Evolutionary conservation across 2,329 filamentous ascomycete species (phyloP).

Genomic region (Lasiodiplodia hormozganensis): DNA sequence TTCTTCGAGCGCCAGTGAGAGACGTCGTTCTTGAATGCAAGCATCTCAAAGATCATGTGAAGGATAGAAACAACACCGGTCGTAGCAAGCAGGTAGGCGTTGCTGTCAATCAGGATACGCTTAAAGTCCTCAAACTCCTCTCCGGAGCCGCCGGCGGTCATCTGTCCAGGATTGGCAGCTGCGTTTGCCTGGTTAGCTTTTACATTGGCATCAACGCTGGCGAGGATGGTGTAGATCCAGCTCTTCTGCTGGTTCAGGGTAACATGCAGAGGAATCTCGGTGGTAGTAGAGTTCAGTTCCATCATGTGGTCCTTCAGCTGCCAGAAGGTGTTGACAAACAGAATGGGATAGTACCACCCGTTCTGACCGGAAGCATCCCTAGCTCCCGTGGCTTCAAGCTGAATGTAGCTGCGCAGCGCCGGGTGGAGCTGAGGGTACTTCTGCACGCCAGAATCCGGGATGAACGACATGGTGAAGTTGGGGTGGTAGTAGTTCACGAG

Average conservation of each 20-base stretch:
- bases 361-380: conserved; percentile 86
- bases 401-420: conserved; percentile 77
- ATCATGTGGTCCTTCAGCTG: conserved; percentile 92
- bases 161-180: conserved; percentile 67
- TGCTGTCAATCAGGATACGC: conserved; percentile 91
- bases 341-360: conserved; percentile 89
- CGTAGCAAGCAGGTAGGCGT: conserved; percentile 85
- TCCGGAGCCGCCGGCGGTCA: conserved; percentile 81
- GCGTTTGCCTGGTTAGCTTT: conserved; percentile 82
- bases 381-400: conserved; percentile 79
- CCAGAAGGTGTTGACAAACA: conserved; percentile 98
- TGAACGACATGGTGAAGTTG: conserved; percentile 87
- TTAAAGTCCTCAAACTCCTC: conserved; percentile 97
- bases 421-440: conserved; percentile 72
- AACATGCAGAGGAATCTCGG: conserved; percentile 80
- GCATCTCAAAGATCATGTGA: conserved; percentile 93
- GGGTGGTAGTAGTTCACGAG: conserved; percentile 92
- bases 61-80: conserved; percentile 85
- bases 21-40: conserved; percentile 98
- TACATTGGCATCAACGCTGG: conserved; percentile 84
- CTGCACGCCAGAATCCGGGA: conserved; percentile 78
- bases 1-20: conserved; percentile 99
- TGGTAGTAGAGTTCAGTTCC: conserved; percentile 87
- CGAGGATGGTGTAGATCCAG: conserved; percentile 90
- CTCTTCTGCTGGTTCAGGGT: conserved; percentile 79